Conservation (phyloP, 169 alveolate species). For the Plasmodium cynomolgi region DNA sequence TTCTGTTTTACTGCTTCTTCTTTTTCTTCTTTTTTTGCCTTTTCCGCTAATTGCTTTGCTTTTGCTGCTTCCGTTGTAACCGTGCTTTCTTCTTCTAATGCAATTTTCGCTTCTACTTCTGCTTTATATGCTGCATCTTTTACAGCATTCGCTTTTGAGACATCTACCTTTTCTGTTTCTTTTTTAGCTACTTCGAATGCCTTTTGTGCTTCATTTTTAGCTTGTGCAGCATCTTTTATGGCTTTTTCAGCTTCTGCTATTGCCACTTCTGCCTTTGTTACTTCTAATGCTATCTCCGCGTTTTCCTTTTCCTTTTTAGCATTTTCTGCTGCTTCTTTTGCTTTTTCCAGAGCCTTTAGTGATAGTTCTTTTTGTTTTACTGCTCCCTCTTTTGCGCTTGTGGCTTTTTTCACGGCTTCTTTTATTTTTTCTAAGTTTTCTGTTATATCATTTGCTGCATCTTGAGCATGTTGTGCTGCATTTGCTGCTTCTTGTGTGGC, state of each 20-base stretch:
- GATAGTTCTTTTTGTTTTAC: no score
- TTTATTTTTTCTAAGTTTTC: neutral
- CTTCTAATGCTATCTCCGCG: neutral
- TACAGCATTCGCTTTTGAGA: neutral
- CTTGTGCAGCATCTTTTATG: neutral
- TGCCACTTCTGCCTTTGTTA: neutral
- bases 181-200: no score
- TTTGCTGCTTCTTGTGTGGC: neutral
- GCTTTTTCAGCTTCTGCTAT: neutral
- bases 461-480: neutral
- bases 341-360: no score
- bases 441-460: neutral
- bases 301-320: neutral
- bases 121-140: neutral
- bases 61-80: neutral
- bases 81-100: neutral
- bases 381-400: neutral
- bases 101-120: neutral
- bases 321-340: neutral
- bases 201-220: neutral
- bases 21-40: neutral
- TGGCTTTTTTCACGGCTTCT: neutral
- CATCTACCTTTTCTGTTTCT: neutral
- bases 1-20: no score
- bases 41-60: neutral